Evolutionary conservation across 2,329 filamentous ascomycete genomes (phyloP).

Genomic region (Talaromyces marneffei): DNA sequence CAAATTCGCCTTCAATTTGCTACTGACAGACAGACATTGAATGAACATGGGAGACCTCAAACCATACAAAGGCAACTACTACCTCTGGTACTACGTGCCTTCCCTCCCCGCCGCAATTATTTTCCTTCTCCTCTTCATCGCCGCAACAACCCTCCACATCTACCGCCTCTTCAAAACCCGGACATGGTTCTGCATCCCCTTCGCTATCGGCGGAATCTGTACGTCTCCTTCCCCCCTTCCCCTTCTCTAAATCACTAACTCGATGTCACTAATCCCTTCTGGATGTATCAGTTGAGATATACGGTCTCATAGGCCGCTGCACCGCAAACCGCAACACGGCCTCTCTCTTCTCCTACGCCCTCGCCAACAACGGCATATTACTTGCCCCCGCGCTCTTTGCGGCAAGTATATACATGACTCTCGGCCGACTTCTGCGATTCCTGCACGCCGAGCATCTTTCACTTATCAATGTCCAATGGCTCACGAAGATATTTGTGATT

Average conservation of each 20-base stretch:
- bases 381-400: conserved; percentile 35
- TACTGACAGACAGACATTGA: too few relatives aligned
- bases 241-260: not conserved
- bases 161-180: conserved; percentile 14
- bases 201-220: conserved; percentile 30
- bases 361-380: not conserved
- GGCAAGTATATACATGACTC: conserved; percentile 30
- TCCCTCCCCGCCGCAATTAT: not conserved
- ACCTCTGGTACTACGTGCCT: not conserved
- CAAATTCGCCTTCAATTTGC: too few relatives aligned
- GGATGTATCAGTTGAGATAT: not conserved
- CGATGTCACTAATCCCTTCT: too few relatives aligned
- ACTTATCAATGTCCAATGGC: conserved; percentile 22
- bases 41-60: not conserved
- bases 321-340: not conserved
- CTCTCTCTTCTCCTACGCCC: not conserved
- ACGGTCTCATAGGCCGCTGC: not conserved
- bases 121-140: not conserved
- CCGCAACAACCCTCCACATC: not conserved
- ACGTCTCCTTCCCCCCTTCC: conserved; percentile 11
- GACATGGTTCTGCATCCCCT: conserved; percentile 28
- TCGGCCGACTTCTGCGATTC: conserved; percentile 28
- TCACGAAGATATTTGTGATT: conserved; percentile 31
- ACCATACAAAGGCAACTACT: not conserved
- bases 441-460: conserved; percentile 24